Evolutionary conservation across 805 yeast genomes (phyloP), one percentile per base, ranked within the genome.

Genomic region (Saturnispora serradocipensis): DNA sequence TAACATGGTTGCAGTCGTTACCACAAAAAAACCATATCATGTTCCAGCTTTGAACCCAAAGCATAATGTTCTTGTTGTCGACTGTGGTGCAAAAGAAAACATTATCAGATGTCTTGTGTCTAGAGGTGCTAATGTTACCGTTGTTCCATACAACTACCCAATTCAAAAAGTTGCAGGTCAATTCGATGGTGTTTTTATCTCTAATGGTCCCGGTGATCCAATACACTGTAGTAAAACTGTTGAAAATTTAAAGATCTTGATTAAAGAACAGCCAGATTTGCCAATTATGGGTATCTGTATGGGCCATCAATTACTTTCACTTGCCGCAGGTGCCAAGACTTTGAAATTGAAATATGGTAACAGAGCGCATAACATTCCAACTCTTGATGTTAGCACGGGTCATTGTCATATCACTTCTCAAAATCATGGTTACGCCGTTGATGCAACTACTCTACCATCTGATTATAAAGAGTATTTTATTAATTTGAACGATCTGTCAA

Each of bases 151-250:
- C 70, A 86, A 93, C 72, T 91, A 86, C 68, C 96, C 96, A 58
- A 80, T 93, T 59, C 90, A 91, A 64, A 84, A 87, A 61, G 81
- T 90, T 57, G 97, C 97, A 51, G 79, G 81, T 68, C 86, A 85
- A 69, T 93, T 90, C 63, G 99, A 93, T 65, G 99, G 99, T 61
- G 72, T 93, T 49, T 93, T 93, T 72, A 81, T 89, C 58, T 86
- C 96, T 43, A 91, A 91, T 67, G 98, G 98, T 51, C 98, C 98
- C 50, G 98, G 98, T 63, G 96, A 91, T 70, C 98, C 98, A 65
- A 86, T 95, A 47, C 91, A 87, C 70, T 89, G 97, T 74, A 67
- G 83, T 35, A 63, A 77, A 39, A 90, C 98, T 9, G 87, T 88
- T 34, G 75, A 76, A 60, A 82, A 84, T 71, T 76, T 91, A 68